Base-by-base conservation (phyloP, 2,329 filamentous ascomycete species). In the Pezicula rhizophila region DNA sequence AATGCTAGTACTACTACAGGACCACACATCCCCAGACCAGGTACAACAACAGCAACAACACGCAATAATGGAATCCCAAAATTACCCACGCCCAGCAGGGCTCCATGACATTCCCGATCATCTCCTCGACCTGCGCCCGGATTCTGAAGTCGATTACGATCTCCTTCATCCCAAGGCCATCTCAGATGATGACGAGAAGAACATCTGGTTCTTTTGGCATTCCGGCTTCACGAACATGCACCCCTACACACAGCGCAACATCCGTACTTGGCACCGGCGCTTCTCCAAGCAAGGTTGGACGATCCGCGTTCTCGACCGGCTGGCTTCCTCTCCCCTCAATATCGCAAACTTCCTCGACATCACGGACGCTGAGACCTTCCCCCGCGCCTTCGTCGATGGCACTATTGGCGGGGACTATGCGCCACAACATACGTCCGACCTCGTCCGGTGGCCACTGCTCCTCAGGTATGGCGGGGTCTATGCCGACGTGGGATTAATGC, bases 201-300 rank as follows among this genome's bases (percentile, higher is more conserved):
- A 79, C 42, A 64, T 80, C 23, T 82, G 76, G 70, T 77, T 79
- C 58, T 81, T 78, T 64, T 82, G 78, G 78, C 69, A 80, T 58
- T 64, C 63, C 3, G 77, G 77, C 25, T 75, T 71, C 55, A 39
- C 54, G 3, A 63, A 61, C 23, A 74, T 80, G 69, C 73, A 77
- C 49, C 66, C 68, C 0, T 79, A 79, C 58, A 68, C 72, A 4
- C 64, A 74, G 49, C 75, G 78, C 37, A 80, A 74, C 51, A 66
- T 80, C 25, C 68, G 75, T 37, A 68, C 73, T 45, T 80, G 76
- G 71, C 67, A 79, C 56, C 69, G 76, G 2, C 72, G 77, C n/a
- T 70, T 78, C 47, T 67, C 70, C 0, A 70, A 67, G 40, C 62
- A 67, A 17, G 77, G 77, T 25, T 82, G 78, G 78, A 68, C 61